Evolutionary conservation across 164 flowering plant genomes (phyloP), one percentile per base, ranked within the genome.

Genomic region (Echeveria elegans): DNA sequence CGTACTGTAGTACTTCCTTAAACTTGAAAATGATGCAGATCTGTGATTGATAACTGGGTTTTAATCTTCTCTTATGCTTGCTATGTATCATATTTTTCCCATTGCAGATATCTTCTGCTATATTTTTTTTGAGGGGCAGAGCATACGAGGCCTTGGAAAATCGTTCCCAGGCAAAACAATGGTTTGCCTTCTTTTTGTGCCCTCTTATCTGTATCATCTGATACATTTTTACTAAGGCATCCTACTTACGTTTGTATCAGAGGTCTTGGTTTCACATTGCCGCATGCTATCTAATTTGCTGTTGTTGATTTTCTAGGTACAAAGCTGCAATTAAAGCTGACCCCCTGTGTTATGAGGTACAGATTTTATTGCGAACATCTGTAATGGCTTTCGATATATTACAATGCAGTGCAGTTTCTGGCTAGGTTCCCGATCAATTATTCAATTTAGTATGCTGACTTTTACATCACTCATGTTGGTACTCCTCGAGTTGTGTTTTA

Each of bases 301-400:
- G 61, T 38, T 66, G 6, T 11, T 69, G 19, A 69, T 26, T 69
- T 83, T 74, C 62, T 68, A 94, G 99, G 97, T 95, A 88, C 78
- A 88, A 83, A 82, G 97, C 99, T 77, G 99, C 97, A 70, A 74
- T 92, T 71, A 88, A 81, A 75, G 97, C 97, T 30, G 97, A 95
- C 76, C 97, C 99, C 68, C 76, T 91, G 43, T 95, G 99, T 77
- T 95, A 92, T 72, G 99, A 95, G 99, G 99, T 89, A 85, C 28
- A 29, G 1, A 28, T 26, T 56, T 56, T 56, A 56, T 9, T 28
- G 29, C 61, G 15, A 24, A 26, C 12, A 56, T 56, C 31, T 56
- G 4, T 28, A 29, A 11, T 52, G 61, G 18, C 2, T 2, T 56
- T 56, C 5, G 2, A 15, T 56, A 12, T 14, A 9, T 7, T 28